Conservation (phyloP, 352 stramenopile species). For the Pythium dissimile region DNA sequence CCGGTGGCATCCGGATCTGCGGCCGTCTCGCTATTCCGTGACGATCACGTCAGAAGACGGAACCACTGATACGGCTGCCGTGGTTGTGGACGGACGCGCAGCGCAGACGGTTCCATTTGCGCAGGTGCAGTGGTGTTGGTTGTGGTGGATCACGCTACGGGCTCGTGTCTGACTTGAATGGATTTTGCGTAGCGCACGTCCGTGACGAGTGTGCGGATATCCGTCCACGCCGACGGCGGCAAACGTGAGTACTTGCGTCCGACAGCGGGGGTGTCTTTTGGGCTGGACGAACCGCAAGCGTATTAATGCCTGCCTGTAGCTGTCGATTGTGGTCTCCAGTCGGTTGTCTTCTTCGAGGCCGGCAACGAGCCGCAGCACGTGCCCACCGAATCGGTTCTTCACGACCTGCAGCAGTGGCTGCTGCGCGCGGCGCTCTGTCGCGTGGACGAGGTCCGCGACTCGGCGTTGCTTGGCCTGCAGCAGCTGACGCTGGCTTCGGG, state of each 20-base stretch:
- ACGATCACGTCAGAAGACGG: conserved; percentile 16
- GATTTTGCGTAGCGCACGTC: conserved; percentile 1
- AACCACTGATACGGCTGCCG: conserved; percentile 15
- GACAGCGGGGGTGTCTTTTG: neutral
- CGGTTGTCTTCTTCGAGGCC: conserved; percentile 52
- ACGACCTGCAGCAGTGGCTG: conserved; percentile 68
- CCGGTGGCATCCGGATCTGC: conserved; percentile 15
- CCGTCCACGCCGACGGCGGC: neutral
- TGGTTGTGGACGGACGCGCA: conserved; percentile 16
- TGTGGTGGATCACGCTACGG: neutral
- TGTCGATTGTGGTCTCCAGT: conserved; percentile 41
- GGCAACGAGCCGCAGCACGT: conserved; percentile 42
- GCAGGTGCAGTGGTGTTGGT: conserved; percentile 11
- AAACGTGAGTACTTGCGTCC: neutral
- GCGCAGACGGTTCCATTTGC: conserved; percentile 18
- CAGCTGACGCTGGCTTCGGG: conserved; percentile 67
- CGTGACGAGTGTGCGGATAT: conserved; percentile 9
- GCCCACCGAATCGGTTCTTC: conserved; percentile 43
- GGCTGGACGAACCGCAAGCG: too few species aligned
- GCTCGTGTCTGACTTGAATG: too few species aligned
- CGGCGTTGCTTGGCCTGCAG: conserved; percentile 57
- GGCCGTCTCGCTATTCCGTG: conserved; percentile 12
- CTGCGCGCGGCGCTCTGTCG: conserved; percentile 51
- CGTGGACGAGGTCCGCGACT: conserved; percentile 45
- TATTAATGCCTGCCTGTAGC: neutral